These are phyloP conservation scores for Capsicum chinense DNA, from an alignment of 257 asterid species.

Conservation along the genomic window DNA sequence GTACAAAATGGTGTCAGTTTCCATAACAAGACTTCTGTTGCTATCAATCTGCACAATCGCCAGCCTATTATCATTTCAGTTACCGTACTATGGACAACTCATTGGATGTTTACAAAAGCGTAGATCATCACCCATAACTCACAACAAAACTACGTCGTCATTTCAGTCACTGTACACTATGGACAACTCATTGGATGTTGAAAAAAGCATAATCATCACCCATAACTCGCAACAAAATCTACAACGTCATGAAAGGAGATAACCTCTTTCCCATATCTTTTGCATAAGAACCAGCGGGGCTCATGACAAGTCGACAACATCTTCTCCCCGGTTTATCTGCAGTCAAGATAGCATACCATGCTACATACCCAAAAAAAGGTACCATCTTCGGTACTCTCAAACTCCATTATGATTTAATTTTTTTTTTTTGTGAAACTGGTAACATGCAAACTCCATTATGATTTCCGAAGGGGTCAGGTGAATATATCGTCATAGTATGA, in stretches of 20 bases:
- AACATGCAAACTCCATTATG: too few relatives aligned
- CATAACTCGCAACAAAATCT: not conserved
- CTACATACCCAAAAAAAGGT: not conserved
- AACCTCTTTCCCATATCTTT: not conserved
- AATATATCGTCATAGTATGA: not conserved
- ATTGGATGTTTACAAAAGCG: not conserved
- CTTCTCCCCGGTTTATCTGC: not conserved
- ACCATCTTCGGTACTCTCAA: not conserved
- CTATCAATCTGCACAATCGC: not conserved
- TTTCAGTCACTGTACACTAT: not conserved
- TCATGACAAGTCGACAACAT: not conserved
- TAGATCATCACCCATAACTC: not conserved
- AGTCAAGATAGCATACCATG: not conserved
- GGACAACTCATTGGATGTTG: not conserved
- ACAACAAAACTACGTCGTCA: not conserved
- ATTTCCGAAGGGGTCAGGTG: too few relatives aligned
- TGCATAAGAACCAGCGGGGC: not conserved
- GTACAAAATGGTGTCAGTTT: not conserved
- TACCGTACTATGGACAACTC: not conserved
- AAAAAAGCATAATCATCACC: not conserved
- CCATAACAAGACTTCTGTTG: not conserved
- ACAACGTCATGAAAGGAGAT: not conserved
- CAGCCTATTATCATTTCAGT: not conserved
- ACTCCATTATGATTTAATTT: not conserved
- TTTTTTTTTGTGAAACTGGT: too few relatives aligned